A percentile compares a stretch with the other conserved stretches of the same genome.
Conservation (phyloP, 768 basidiomycete genomes). For the Saitozyma sp. region DNA sequence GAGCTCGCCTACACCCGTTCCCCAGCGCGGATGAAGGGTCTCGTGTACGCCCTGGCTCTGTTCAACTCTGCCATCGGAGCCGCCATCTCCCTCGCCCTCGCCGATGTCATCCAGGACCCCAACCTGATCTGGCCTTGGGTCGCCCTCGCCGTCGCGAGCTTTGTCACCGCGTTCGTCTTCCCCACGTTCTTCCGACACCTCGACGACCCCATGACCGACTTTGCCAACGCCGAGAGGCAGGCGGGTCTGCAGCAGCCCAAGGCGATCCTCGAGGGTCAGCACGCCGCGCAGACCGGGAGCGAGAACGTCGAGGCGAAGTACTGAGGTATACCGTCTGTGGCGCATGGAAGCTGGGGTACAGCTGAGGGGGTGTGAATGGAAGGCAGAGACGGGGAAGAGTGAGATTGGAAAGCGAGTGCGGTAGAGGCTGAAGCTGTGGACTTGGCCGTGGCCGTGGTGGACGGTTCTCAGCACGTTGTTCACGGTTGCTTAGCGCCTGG, state of each 20-base stretch:
- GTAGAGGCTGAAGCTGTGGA: too few species aligned
- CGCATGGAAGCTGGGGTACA: too few species aligned
- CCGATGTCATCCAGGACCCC: slow-evolving; percentile 43
- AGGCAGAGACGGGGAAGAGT: too few species aligned
- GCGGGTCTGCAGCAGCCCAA: slow-evolving; percentile 16
- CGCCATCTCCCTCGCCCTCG: slow-evolving; percentile 42
- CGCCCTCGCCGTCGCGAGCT: slow-evolving; percentile 19
- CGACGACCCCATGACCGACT: slow-evolving; percentile 6
- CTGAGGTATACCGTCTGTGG: too few species aligned
- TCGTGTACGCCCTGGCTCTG: slow-evolving; percentile 40
- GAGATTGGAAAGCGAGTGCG: too few species aligned
- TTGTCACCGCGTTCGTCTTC: slow-evolving; percentile 13
- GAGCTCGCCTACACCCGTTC: slow-evolving; percentile 51
- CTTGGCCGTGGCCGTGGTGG: too few species aligned
- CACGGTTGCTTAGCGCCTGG: too few species aligned
- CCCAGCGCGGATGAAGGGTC: slow-evolving; percentile 49
- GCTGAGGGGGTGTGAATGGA: too few species aligned
- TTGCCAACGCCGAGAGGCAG: slow-evolving; percentile 15
- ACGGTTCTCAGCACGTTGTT: too few species aligned
- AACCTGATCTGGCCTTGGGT: slow-evolving; percentile 43
- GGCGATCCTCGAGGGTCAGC: background rate
- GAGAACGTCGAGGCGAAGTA: too few species aligned
- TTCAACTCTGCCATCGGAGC: slow-evolving; percentile 46
- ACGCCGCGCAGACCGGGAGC: too few species aligned
- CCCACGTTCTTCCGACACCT: slow-evolving; percentile 27